These are phyloP conservation scores for Closterium sp. DNA, from an alignment of 139 green algal genomes.

Conservation along the genomic window DNA sequence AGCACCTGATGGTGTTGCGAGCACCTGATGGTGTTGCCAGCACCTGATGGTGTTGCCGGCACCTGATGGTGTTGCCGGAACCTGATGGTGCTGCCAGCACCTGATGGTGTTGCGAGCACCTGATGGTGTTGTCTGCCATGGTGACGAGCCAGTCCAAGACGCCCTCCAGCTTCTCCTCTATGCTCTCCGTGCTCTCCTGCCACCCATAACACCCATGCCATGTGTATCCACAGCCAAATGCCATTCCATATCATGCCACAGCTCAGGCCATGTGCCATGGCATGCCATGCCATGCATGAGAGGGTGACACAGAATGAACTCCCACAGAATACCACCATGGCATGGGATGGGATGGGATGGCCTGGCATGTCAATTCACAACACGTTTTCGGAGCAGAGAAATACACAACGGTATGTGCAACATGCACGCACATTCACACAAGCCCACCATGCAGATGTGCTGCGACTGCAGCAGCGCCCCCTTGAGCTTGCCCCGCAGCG, in stretches of 20 bases:
- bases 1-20: neutral
- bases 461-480: neutral
- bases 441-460: neutral
- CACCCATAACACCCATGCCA: neutral
- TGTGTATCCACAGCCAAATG: neutral
- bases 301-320: neutral
- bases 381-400: too few species aligned
- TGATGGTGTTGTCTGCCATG: slow-evolving; percentile 44
- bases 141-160: slow-evolving; percentile 46
- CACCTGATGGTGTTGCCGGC: neutral
- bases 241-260: neutral
- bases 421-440: too few species aligned
- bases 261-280: neutral
- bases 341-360: neutral
- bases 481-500: neutral
- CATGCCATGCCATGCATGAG: neutral
- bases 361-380: too few species aligned
- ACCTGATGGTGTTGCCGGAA: neutral
- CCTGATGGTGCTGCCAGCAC: neutral
- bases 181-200: slow-evolving; percentile 34
- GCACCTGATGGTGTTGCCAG: slow-evolving; percentile 35
- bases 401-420: too few species aligned
- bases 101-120: slow-evolving; percentile 6
- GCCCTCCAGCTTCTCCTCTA: slow-evolving; percentile 22
- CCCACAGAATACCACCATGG: neutral